phyloP scores from a whole-genome alignment of 129 eudicot species.

The Saposhnikovia divaricata region DNA sequence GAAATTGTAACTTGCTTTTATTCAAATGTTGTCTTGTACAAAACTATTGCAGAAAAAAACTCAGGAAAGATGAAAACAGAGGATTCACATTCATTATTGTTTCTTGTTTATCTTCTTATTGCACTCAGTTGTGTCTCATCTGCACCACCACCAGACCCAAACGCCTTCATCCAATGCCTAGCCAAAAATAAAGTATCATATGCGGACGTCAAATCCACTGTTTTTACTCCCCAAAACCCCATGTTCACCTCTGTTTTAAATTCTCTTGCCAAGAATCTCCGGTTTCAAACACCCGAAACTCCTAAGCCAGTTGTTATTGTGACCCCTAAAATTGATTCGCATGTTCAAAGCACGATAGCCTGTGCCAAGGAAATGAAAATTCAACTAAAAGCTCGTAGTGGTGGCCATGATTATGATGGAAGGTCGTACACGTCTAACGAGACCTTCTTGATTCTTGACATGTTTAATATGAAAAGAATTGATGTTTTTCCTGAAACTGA shows the following conservation, averaged over 20 bases:
- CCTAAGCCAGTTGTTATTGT: neutral
- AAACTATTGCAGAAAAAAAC: too few relatives aligned
- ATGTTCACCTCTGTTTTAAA: neutral
- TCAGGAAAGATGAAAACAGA: neutral
- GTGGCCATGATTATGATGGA: slow-evolving; percentile 12
- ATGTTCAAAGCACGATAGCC: neutral
- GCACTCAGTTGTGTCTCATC: neutral
- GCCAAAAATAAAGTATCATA: neutral
- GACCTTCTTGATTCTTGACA: neutral
- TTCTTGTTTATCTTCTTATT: neutral
- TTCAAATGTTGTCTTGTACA: too few relatives aligned
- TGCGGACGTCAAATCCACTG: neutral
- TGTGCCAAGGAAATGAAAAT: slow-evolving; percentile 1
- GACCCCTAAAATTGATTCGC: neutral
- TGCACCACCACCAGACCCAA: neutral
- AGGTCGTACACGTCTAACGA: neutral
- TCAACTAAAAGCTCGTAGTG: neutral
- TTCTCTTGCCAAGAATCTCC: neutral
- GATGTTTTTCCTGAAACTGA: neutral
- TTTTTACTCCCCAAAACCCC: neutral
- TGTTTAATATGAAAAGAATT: neutral
- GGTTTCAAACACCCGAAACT: slow-evolving; percentile 1
- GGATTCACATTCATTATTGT: neutral
- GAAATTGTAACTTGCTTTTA: neutral
- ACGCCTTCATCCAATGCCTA: neutral